A percentile compares a stretch with the other conserved stretches of the same genome.
Conservation (phyloP, 2,329 filamentous ascomycete species). For the Tolypocladium album region DNA sequence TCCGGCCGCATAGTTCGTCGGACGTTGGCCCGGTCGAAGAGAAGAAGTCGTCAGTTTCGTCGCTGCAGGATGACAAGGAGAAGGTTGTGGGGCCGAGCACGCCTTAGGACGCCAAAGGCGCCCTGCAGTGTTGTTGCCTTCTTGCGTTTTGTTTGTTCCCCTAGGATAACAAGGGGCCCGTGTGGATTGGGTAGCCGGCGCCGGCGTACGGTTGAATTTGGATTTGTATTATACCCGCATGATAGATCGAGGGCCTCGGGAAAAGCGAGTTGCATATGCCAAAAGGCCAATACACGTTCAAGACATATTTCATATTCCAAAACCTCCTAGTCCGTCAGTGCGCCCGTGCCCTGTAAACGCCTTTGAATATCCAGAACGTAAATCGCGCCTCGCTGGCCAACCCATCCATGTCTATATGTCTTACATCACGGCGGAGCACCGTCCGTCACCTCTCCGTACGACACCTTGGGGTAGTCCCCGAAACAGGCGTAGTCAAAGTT, state of each 20-base stretch:
- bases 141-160: background rate
- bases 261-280: background rate
- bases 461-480: slow-evolving; percentile 33
- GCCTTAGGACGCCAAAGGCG: background rate
- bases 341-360: background rate
- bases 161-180: background rate
- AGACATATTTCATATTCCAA: background rate
- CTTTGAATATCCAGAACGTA: background rate
- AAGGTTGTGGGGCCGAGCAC: slow-evolving; percentile 2
- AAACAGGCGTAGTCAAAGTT: slow-evolving; percentile 57
- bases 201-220: slow-evolving; percentile 3
- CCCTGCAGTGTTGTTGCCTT: background rate
- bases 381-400: background rate
- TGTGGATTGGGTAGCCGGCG: slow-evolving; percentile 6
- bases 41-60: slow-evolving; percentile 6
- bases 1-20: slow-evolving; percentile 13
- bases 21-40: slow-evolving; percentile 4
- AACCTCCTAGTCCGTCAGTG: background rate
- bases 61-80: slow-evolving; percentile 3
- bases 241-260: background rate
- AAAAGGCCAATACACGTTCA: background rate
- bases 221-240: slow-evolving; percentile 1
- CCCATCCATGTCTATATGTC: background rate
- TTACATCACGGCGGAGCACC: slow-evolving; percentile 17
- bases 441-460: slow-evolving; percentile 28